Base-by-base conservation (phyloP, 1,284 basidiomycete genomes). In the Rhodotorula mucilaginosa region DNA sequence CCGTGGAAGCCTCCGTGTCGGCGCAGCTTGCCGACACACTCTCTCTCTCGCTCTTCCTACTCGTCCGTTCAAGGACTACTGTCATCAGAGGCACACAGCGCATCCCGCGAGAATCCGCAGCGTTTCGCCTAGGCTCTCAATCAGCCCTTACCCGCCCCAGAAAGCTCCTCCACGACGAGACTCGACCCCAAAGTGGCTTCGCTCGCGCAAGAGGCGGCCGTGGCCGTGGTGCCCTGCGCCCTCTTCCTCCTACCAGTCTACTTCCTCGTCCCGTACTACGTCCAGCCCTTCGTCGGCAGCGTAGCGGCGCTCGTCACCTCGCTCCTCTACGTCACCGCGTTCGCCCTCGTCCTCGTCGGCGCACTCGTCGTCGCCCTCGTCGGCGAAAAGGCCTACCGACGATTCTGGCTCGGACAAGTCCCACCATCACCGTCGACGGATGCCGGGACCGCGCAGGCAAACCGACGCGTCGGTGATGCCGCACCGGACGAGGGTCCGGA, bases 301-400 rank as follows among this genome's bases (percentile, higher is more conserved):
- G 29, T 49, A 18, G 18, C 16, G 21, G 19, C 66, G 5, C 59
- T 71, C 44, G 31, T 60, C 47, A 44, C 29, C 23, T 65, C 70
- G 23, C 23, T 61, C 62, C 13, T 68, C 44, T 68, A 31, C 47
- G 48, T 71, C 54, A 7, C 26, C n/a, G 19, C 58, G 21, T 39
- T 34, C 48, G 18, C 46, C 23, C 21, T 29, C 34, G 23, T 52
- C 58, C 23, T 65, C 62, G 10, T 59, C 46, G 0, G 62, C 44
- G 66, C 61, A 6, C 56, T 64, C 48, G 66, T 31, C 46, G 44
- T 47, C 21, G 64, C 61, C 4, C 70, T 72, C 48, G 47, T 66
- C n/a, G 67, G 34, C 16, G 70, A 72, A 16, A 72, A 72, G 58
- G 70, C 67, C 21, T 54, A 62, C 57, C 58, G 65, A 8, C 31